Base-by-base conservation (phyloP, 306 rosid species). In the Castanopsis chinensis region DNA sequence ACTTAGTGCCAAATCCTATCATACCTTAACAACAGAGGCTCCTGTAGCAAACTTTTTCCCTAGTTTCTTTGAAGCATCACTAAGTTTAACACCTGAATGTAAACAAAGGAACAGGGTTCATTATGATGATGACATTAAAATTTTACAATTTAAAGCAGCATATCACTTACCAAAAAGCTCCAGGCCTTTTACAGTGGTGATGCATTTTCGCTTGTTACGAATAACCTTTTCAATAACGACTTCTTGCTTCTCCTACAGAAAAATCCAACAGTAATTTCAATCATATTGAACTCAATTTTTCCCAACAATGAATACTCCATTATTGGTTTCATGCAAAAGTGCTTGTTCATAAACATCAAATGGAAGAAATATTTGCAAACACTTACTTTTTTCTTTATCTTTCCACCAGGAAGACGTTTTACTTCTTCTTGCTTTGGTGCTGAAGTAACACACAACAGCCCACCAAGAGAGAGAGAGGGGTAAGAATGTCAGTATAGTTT, bases 1-100 rank as follows among this genome's bases (percentile, higher is more conserved):
- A 56, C 49, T 45, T 59, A 61, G 53, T 12, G 51, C 56, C 60
- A 77, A 69, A 77, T 64, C 61, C 19, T 41, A 76, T 32, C 19
- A 71, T 78, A 96, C 99, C 98, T 96, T 96, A 77, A 96, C 99
- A 78, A 96, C 98, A 49, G 99, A 96, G 70, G 99, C 98, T 77
- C 99, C 99, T 0, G 99, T 96, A 43, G 99, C 99, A 86, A 96
- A 96, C 89, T 93, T 96, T 75, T 96, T 96, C 81, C 99, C 99
- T 1, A 96, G 95, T 83, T 96, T 96, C 93, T 96, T 96, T 60
- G 99, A 96, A 80, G 99, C 99, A 33, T 96, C 99, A 85, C 94
- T 90, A 58, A 96, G 98, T 84, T 96, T 96, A 86, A 94, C 94
- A 81, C 98, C 98, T 94, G 79, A 72, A 78, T 20, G 49, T 67